These are phyloP conservation scores for Groenewaldozyma sp. DNA, from an alignment of 1,139 yeast genomes.

Conservation along the genomic window DNA sequence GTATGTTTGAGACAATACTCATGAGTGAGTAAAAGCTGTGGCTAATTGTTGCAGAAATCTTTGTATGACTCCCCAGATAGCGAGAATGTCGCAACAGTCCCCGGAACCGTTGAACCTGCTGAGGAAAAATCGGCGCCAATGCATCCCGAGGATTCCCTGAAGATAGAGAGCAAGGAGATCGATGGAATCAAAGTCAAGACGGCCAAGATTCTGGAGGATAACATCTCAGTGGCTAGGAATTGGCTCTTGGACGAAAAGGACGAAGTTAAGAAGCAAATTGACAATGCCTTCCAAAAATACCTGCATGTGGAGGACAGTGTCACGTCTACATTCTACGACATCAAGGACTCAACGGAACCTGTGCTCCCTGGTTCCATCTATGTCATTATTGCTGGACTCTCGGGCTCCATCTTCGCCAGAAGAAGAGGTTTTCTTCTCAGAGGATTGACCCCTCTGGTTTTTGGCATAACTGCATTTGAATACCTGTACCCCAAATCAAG, in stretches of 20 bases:
- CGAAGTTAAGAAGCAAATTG: conserved; percentile 32
- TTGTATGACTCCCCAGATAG: conserved; percentile 33
- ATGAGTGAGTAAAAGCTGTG: background rate
- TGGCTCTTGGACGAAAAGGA: conserved; percentile 26
- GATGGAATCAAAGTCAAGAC: conserved; percentile 55
- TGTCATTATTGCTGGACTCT: conserved; percentile 60
- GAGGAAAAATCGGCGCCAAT: conserved; percentile 29
- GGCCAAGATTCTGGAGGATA: conserved; percentile 39
- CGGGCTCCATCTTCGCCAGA: conserved; percentile 77
- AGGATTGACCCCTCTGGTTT: conserved; percentile 49
- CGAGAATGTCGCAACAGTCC: conserved; percentile 34
- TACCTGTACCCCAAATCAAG: conserved; percentile 75
- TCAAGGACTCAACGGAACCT: conserved; percentile 67
- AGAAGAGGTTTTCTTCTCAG: conserved; percentile 54
- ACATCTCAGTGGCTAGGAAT: conserved; percentile 41
- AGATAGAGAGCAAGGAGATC: conserved; percentile 34
- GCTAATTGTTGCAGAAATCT: conserved; percentile 6
- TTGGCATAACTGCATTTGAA: conserved; percentile 63
- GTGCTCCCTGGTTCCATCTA: conserved; percentile 69
- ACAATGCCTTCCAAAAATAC: conserved; percentile 40
- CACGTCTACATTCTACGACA: conserved; percentile 53
- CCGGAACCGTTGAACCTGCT: conserved; percentile 48
- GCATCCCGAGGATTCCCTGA: conserved; percentile 24
- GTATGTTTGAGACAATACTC: conserved; percentile 5
- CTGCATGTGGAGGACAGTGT: conserved; percentile 57